A percentile compares a stretch with the other conserved stretches of the same genome.
phyloP scores from a whole-genome alignment of 2,329 filamentous ascomycete genomes.

The Colletotrichum liriopes region DNA sequence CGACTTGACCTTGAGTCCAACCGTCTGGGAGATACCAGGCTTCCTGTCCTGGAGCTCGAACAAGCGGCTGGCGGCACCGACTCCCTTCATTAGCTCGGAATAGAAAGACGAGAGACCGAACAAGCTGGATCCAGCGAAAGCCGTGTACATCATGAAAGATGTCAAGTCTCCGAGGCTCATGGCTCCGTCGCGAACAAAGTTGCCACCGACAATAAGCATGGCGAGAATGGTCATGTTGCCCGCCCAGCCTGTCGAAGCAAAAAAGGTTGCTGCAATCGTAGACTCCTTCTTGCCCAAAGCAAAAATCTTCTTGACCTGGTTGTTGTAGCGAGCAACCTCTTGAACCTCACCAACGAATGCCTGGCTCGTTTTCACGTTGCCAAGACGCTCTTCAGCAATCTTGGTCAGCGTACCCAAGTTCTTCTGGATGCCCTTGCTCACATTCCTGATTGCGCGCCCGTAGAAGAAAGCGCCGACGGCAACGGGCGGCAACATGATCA shows the following conservation, averaged over 20 bases:
- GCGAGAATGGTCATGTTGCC: constrained; percentile 97
- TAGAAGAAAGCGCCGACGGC: constrained; percentile 94
- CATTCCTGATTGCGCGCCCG: constrained; percentile 87
- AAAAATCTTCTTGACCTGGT: constrained; percentile 93
- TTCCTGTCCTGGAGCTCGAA: constrained; percentile 96
- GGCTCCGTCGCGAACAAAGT: constrained; percentile 87
- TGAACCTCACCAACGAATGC: constrained; percentile 95
- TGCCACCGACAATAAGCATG: constrained; percentile 90
- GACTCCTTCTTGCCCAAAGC: constrained; percentile 89
- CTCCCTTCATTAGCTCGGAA: constrained; percentile 98
- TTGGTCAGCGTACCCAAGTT: constrained; percentile 94
- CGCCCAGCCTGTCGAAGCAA: constrained; percentile 87
- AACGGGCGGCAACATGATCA: constrained; percentile 91
- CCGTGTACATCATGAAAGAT: constrained; percentile 98
- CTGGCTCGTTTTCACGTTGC: constrained; percentile 96
- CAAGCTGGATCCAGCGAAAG: constrained; percentile 86
- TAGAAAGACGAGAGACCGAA: constrained; percentile 97
- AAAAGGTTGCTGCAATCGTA: constrained; percentile 91
- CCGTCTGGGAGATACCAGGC: constrained; percentile 89
- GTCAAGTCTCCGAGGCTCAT: constrained; percentile 95
- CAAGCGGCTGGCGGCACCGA: constrained; percentile 93
- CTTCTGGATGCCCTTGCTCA: constrained; percentile 94
- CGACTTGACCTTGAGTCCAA: constrained; percentile 83
- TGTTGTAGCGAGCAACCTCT: constrained; percentile 92
- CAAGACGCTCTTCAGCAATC: constrained; percentile 97